phyloP scores from a whole-genome alignment of 805 yeast species.

The Metschnikowia santaceciliae region DNA sequence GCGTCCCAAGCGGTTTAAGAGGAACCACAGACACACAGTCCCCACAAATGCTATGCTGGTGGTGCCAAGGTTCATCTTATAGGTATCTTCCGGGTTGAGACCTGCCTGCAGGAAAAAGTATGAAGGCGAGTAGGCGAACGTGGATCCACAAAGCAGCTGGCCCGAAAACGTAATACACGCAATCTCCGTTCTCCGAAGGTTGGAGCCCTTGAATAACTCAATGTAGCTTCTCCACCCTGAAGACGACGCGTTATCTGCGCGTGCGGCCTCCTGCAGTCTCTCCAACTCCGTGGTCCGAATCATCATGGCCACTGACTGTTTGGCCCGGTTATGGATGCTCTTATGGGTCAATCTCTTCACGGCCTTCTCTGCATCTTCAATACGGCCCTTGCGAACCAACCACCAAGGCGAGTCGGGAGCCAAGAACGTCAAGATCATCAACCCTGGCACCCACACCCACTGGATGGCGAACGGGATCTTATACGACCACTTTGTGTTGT shows the following conservation, averaged over 20 bases:
- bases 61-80: slow-evolving; percentile 11
- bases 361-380: slow-evolving; percentile 39
- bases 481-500: slow-evolving; percentile 35
- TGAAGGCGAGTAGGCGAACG: slow-evolving; percentile 11
- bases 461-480: slow-evolving; percentile 55
- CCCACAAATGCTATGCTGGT: slow-evolving; percentile 11
- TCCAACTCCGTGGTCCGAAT: slow-evolving; percentile 32
- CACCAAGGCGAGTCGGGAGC: slow-evolving; percentile 63
- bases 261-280: slow-evolving; percentile 26
- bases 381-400: slow-evolving; percentile 41
- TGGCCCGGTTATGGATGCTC: slow-evolving; percentile 16
- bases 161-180: slow-evolving; percentile 10
- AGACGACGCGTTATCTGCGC: slow-evolving; percentile 13
- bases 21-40: slow-evolving; percentile 9
- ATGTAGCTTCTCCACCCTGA: slow-evolving; percentile 25
- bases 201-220: slow-evolving; percentile 6
- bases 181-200: slow-evolving; percentile 8
- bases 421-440: slow-evolving; percentile 38
- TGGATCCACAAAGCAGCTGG: slow-evolving; percentile 9
- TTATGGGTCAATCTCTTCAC: slow-evolving; percentile 10
- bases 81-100: slow-evolving; percentile 5
- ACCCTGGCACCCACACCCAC: slow-evolving; percentile 56
- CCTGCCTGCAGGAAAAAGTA: slow-evolving; percentile 13
- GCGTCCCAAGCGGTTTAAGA: slow-evolving; percentile 6
- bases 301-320: slow-evolving; percentile 19